phyloP scores from a whole-genome alignment of 1,284 basidiomycete genomes.

The Puccinia coronata region DNA sequence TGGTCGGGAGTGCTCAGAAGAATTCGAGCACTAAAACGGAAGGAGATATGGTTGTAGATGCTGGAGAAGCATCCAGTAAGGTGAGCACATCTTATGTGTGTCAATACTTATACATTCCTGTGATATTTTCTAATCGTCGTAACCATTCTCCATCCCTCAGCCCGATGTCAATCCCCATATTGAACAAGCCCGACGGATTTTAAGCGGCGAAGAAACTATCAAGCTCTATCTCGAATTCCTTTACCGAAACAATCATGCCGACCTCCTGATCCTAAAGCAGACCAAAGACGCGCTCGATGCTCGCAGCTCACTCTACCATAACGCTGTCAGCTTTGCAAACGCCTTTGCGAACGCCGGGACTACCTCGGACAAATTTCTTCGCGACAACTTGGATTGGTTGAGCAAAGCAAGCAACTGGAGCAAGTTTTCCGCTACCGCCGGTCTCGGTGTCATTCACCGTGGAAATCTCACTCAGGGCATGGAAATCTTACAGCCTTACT shows the following conservation, averaged over 20 bases:
- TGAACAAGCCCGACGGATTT: slow-evolving; percentile 73
- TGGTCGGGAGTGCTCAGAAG: slow-evolving; percentile 48
- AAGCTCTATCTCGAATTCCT: slow-evolving; percentile 91
- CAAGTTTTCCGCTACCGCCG: slow-evolving; percentile 93
- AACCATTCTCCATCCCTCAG: slow-evolving; percentile 54
- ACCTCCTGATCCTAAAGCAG: slow-evolving; percentile 83
- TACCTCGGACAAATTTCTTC: slow-evolving; percentile 84
- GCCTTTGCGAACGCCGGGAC: slow-evolving; percentile 95
- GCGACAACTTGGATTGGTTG: slow-evolving; percentile 93
- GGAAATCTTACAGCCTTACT: slow-evolving; percentile 88
- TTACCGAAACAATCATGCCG: slow-evolving; percentile 86
- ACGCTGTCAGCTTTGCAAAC: slow-evolving; percentile 88
- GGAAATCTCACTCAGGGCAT: slow-evolving; percentile 90
- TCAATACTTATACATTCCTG: background rate
- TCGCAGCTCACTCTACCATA: slow-evolving; percentile 92
- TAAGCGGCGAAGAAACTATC: slow-evolving; percentile 84
- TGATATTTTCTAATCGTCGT: background rate
- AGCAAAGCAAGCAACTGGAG: slow-evolving; percentile 92
- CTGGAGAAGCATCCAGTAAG: slow-evolving; percentile 15
- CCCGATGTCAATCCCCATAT: slow-evolving; percentile 37
- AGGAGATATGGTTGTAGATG: slow-evolving; percentile 9
- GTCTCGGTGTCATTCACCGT: slow-evolving; percentile 92
- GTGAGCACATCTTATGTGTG: background rate
- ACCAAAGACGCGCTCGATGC: slow-evolving; percentile 93
- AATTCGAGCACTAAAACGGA: slow-evolving; percentile 28